Evolutionary conservation across 2,329 filamentous ascomycete species (phyloP), one percentile per base, ranked within the genome.

Genomic region (Botrytis porri): DNA sequence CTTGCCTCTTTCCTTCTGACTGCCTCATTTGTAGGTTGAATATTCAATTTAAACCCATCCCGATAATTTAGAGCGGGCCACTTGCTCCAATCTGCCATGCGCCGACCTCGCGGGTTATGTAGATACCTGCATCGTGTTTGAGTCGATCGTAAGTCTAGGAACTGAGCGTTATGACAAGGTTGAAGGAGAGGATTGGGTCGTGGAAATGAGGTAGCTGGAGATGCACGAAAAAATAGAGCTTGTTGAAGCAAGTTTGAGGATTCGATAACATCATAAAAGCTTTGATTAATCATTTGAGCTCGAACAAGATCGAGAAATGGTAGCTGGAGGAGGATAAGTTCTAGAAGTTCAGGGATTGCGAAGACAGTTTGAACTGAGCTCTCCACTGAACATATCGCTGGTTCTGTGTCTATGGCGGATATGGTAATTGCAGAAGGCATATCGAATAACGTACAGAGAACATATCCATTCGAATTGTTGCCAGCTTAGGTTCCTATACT

Each of bases 221-320:
- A 65, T 37, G 70, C 45, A 37, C 60, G 35, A 16, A 65, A 22
- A 29, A 71, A 66, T 3, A 65, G 54, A 35, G 70, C 61, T 71
- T 59, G 70, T 59, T 71, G 70, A 3, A 71, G 48, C 37, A 43
- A 57, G 14, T 64, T 65, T 41, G 70, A 71, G 20, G 70, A 71
- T 22, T 65, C 48, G 10, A 71, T 71, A n/a, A 71, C 29, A 14
- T 59, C 22, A n/a, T 43, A 29, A 37, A 65, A 57, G 14, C 9
- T 59, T n/a, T 41, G 45, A 9, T 48, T 45, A 39, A 71, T 51
- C 48, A 71, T 71, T 41, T 71, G 70, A n/a, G 70, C 70, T 35
- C 70, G 70, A 66, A 71, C 48, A 20, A 71, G 70, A 43, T 71
- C 70, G 9, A 71, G 60, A 10, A 71, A 59, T 65, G 70, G 48